Base-by-base conservation (phyloP, 306 rosid genomes). In the Quercus bicolor region DNA sequence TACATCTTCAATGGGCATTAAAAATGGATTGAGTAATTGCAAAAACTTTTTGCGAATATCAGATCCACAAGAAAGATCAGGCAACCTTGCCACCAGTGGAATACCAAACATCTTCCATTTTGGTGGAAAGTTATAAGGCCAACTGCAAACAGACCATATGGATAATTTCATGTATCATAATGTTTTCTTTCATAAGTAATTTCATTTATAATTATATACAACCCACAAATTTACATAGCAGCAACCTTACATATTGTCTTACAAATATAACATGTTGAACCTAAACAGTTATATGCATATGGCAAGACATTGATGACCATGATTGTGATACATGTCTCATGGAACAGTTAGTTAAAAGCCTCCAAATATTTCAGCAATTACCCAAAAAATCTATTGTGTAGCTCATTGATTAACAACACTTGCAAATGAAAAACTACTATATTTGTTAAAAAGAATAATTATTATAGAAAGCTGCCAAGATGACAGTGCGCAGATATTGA, bases 11-110 rank as follows among this genome's bases (percentile, higher is more conserved):
- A 55, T 19, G 52, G 73, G 70, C 78, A 82, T 68, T 81, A 84
- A 60, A 85, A 88, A 91, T 7, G 95, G 96, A 64, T 74, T 57
- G 75, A 91, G 72, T 81, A 87, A 62, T 83, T 86, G 87, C 78
- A 93, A 81, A 82, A 86, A 91, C 82, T 55, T 85, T 56, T 76
- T 85, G 24, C 57, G 84, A 78, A 89, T 71, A 80, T 90, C 96
- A 73, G 79, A 76, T 81, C 91, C 96, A 78, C 70, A 52, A 81
- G 80, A 70, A 74, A 71, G 51, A 81, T 80, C 78, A 37, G 92
- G 43, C 83, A 89, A 72, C 81, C 88, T 94, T 79, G 97, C 85
- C 11, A 87, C 87, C 61, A 94, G 72, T 5, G 98, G 98, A 78
- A 85, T 75, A 69, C 92, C 98, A 85, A 84, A 88, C 68, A 28